Conservation (phyloP, 164 flowering plant species). For the Pachysandra terminalis region DNA sequence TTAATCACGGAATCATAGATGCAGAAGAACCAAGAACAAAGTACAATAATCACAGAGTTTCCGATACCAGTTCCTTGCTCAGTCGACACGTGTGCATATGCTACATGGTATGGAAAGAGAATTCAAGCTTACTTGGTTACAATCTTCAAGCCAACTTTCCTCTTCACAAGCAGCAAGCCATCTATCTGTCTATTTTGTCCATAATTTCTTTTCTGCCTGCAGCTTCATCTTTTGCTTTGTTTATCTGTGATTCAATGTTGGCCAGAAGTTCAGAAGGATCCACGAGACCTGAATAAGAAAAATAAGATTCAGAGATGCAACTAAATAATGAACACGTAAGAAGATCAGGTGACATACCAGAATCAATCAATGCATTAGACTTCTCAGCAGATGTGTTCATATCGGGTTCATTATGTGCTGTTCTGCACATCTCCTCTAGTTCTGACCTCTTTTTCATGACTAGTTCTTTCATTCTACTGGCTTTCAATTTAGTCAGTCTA, state of each 20-base stretch:
- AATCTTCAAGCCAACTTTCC: slow-evolving; percentile 94
- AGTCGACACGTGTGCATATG: too few relatives aligned
- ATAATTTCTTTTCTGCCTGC: slow-evolving; percentile 71
- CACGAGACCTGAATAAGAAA: slow-evolving; percentile 55
- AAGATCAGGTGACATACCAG: slow-evolving; percentile 44
- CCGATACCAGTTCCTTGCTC: neutral
- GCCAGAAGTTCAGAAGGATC: slow-evolving; percentile 84
- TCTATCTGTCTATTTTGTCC: slow-evolving; percentile 77
- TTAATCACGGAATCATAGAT: neutral
- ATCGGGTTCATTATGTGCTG: slow-evolving; percentile 79
- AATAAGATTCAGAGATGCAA: neutral
- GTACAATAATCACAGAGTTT: neutral
- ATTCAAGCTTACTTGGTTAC: slow-evolving; percentile 55
- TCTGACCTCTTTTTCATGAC: slow-evolving; percentile 81
- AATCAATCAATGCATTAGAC: slow-evolving; percentile 79
- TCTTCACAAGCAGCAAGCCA: slow-evolving; percentile 93
- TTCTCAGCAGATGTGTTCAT: slow-evolving; percentile 80
- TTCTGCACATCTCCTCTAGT: slow-evolving; percentile 74
- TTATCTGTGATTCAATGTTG: slow-evolving; percentile 77
- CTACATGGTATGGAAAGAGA: too few relatives aligned
- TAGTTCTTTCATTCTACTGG: slow-evolving; percentile 91
- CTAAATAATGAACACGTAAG: neutral
- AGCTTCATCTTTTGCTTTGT: slow-evolving; percentile 70
- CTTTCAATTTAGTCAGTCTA: slow-evolving; percentile 73
- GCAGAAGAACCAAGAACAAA: neutral